These are phyloP conservation scores for Mycena polygramma DNA, from an alignment of 768 basidiomycete species.

Conservation along the genomic window DNA sequence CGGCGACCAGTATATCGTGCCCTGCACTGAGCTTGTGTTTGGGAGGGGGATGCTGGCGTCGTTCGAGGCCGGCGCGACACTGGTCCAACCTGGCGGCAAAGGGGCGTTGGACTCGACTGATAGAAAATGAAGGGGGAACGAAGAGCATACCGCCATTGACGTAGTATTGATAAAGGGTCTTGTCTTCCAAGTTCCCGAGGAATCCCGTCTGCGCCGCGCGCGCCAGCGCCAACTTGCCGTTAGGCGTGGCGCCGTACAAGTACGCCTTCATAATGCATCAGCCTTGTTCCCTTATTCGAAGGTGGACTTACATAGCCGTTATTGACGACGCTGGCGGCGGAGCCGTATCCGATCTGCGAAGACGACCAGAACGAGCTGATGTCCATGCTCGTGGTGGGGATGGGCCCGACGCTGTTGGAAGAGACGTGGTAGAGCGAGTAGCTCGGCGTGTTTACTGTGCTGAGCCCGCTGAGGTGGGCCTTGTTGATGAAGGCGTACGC, in stretches of 20 bases:
- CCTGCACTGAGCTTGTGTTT: constrained; percentile 31
- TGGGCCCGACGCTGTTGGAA: background rate
- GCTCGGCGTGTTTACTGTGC: constrained; percentile 9
- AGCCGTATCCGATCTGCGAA: constrained; percentile 32
- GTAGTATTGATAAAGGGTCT: constrained; percentile 33
- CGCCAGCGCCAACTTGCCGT: constrained; percentile 24
- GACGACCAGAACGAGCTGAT: constrained; percentile 25
- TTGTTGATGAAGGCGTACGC: constrained; percentile 28
- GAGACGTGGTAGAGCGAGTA: constrained; percentile 30
- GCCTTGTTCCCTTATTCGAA: background rate
- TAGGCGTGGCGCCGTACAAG: constrained; percentile 25
- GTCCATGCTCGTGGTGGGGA: constrained; percentile 19
- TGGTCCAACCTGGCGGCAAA: constrained; percentile 18
- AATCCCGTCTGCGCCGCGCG: constrained; percentile 24
- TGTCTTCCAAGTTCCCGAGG: constrained; percentile 21
- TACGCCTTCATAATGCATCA: background rate
- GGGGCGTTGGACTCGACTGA: background rate
- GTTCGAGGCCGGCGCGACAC: constrained; percentile 9
- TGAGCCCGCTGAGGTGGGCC: constrained; percentile 28
- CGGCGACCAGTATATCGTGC: constrained; percentile 29
- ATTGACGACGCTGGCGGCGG: constrained; percentile 25
- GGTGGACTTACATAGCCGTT: constrained; percentile 22
- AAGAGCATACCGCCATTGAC: constrained; percentile 31
- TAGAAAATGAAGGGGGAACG: too few relatives aligned
- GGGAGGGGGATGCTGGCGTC: constrained; percentile 16